phyloP scores from a whole-genome alignment of 208 protist genomes.

The Wallacemonas sp. region DNA sequence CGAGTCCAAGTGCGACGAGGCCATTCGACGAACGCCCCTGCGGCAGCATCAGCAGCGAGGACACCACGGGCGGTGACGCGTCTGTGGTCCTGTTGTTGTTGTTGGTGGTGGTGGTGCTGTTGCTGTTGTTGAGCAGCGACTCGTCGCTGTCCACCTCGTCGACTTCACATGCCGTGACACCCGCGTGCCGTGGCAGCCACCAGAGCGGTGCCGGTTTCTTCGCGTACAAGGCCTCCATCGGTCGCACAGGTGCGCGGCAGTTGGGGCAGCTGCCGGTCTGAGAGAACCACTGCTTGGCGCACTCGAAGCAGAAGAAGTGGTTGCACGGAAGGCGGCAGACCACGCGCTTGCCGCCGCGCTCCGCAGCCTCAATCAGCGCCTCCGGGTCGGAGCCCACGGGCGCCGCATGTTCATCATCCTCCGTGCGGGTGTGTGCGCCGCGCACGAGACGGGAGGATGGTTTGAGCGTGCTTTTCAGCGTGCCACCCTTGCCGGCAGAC shows the following conservation, averaged over 20 bases:
- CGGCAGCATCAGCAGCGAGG: background rate
- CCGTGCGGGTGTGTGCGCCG: background rate
- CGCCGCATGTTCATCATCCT: background rate
- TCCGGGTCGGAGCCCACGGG: background rate
- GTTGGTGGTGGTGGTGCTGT: no score
- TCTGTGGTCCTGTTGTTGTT: no score
- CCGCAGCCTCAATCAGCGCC: background rate
- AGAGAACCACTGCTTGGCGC: constrained; percentile 52
- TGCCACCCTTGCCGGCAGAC: background rate
- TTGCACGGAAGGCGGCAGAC: constrained; percentile 69
- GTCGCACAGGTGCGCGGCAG: constrained; percentile 45
- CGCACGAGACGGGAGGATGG: no score
- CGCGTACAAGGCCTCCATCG: constrained; percentile 28
- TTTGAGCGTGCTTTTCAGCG: no score
- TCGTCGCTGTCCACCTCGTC: no score
- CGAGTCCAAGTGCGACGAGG: background rate
- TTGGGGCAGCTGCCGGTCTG: constrained; percentile 54
- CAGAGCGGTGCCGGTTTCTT: constrained; percentile 12
- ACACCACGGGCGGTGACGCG: no score
- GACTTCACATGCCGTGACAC: no score
- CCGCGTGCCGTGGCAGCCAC: no score
- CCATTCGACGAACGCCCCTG: background rate
- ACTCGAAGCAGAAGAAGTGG: constrained; percentile 61
- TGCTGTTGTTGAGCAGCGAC: no score
- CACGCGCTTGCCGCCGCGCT: background rate